phyloP scores from a whole-genome alignment of 805 yeast species.

The Lipomyces japonicus region DNA sequence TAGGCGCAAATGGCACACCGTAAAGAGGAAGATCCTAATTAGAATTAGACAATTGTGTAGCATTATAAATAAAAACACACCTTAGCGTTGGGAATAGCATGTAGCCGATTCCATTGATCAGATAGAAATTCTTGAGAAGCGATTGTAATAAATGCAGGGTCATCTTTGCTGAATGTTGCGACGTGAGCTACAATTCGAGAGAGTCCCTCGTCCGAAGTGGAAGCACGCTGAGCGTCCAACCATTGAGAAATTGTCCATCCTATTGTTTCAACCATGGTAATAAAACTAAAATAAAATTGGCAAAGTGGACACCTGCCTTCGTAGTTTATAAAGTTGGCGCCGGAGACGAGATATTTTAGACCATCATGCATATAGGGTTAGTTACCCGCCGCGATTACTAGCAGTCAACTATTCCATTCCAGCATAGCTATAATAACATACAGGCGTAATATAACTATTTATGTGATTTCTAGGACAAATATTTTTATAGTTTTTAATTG shows the following conservation, averaged over 20 bases:
- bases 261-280: conserved; percentile 15
- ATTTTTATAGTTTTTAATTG: too few species aligned
- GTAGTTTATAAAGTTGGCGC: too few species aligned
- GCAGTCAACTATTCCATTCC: too few species aligned
- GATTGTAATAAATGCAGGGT: conserved; percentile 90
- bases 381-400: too few species aligned
- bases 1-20: conserved; percentile 94
- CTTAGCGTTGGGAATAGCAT: conserved; percentile 51
- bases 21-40: conserved; percentile 52
- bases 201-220: conserved; percentile 63
- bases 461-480: too few species aligned
- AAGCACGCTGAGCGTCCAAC: conserved; percentile 60
- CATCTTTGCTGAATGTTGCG: conserved; percentile 40
- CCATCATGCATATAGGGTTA: too few species aligned
- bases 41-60: background rate
- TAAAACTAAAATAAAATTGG: too few species aligned
- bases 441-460: too few species aligned
- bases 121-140: conserved; percentile 55
- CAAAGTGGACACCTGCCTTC: too few species aligned
- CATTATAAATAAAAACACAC: conserved; percentile 34
- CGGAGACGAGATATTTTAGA: too few species aligned
- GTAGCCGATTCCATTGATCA: conserved; percentile 77
- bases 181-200: conserved; percentile 43
- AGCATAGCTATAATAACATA: too few species aligned
- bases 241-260: conserved; percentile 86